These are phyloP conservation scores for Perkinsus marinus DNA, from an alignment of 169 alveolate species.

Conservation along the genomic window DNA sequence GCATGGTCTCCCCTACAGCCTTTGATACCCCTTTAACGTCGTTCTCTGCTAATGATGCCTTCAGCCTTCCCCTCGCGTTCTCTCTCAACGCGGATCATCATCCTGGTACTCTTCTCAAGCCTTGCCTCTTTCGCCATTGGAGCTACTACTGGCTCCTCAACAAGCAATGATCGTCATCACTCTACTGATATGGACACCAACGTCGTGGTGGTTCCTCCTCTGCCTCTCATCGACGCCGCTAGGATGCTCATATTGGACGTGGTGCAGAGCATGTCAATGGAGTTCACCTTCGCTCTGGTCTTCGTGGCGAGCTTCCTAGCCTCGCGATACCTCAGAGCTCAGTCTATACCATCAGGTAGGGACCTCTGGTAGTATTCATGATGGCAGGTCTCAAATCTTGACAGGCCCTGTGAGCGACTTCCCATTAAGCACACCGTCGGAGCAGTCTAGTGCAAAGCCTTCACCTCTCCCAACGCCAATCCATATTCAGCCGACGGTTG, in stretches of 20 bases:
- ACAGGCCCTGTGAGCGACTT: background rate
- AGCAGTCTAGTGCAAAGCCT: background rate
- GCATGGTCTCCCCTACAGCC: background rate
- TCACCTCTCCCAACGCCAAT: background rate
- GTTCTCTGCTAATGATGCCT: background rate
- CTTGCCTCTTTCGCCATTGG: background rate
- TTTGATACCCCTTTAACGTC: background rate
- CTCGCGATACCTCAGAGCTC: background rate
- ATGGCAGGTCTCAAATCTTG: background rate
- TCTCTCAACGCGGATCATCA: background rate
- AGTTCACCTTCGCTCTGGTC: background rate
- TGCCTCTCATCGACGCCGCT: background rate
- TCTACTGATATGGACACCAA: background rate
- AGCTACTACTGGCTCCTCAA: background rate
- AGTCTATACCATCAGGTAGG: background rate
- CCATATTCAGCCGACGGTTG: background rate
- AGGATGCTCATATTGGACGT: background rate
- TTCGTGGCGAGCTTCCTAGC: background rate
- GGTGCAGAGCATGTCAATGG: background rate
- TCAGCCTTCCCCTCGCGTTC: background rate
- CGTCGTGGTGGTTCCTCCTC: background rate
- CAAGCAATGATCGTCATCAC: background rate
- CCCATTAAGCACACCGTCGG: background rate
- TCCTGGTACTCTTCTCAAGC: background rate
- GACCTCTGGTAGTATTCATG: background rate